A percentile compares a stretch with the other conserved stretches of the same genome.
phyloP scores from a whole-genome alignment of 2,329 filamentous ascomycete genomes.

The Cercospora brassicicola region DNA sequence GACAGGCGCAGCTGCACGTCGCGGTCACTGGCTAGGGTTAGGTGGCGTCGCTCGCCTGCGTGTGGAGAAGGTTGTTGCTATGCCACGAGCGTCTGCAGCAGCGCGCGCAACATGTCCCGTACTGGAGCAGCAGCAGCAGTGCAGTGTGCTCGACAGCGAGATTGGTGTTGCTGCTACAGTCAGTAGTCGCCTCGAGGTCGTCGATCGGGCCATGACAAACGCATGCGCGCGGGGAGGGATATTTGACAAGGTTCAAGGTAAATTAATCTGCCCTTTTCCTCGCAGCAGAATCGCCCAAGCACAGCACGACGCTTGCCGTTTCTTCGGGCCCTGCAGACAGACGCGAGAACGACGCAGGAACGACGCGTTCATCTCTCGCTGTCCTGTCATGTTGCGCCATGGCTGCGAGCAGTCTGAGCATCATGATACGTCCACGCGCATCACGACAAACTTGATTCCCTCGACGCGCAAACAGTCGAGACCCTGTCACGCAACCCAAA shows the following conservation, averaged over 20 bases:
- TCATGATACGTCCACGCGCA: background rate
- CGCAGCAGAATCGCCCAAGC: slow-evolving; percentile 2
- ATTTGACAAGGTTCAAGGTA: slow-evolving; percentile 12
- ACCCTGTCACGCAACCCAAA: background rate
- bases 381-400: background rate
- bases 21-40: background rate
- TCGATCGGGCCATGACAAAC: background rate
- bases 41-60: background rate
- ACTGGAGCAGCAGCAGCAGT: background rate
- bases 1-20: background rate
- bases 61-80: background rate
- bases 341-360: background rate
- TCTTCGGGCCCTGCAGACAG: background rate
- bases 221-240: slow-evolving; percentile 4
- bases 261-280: slow-evolving; percentile 8
- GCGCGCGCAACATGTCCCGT: background rate
- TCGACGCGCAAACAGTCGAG: background rate
- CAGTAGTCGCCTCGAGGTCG: background rate
- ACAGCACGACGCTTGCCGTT: background rate
- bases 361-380: background rate
- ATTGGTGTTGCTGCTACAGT: background rate
- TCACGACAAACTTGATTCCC: background rate
- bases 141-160: background rate
- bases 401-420: background rate
- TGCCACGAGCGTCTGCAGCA: background rate